Conservation (phyloP, 208 protist species). For the Wallacemonas sp. region DNA sequence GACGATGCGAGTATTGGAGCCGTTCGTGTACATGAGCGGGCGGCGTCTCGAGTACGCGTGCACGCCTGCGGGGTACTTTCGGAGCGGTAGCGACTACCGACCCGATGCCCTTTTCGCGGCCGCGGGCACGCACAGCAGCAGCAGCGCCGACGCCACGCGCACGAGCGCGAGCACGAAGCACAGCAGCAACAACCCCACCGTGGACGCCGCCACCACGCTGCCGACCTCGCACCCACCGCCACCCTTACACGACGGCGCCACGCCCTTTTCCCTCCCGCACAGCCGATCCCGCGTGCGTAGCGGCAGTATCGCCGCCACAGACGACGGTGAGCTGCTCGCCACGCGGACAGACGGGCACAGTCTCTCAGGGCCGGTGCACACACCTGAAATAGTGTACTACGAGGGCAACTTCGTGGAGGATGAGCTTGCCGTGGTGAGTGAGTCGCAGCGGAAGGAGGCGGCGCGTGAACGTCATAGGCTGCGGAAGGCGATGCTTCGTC, state of each 20-base stretch:
- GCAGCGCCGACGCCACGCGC: background rate
- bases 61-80: constrained; percentile 13
- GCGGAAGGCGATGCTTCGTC: constrained; percentile 16
- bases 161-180: background rate
- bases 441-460: background rate
- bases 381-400: background rate
- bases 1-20: constrained; percentile 21
- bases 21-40: constrained; percentile 7
- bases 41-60: constrained; percentile 15
- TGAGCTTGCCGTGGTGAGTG: background rate
- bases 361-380: background rate
- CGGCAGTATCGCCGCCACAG: background rate
- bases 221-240: background rate
- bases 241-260: background rate
- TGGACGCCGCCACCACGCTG: background rate
- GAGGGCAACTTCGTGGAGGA: constrained; percentile 7
- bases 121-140: background rate
- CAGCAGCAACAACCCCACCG: background rate
- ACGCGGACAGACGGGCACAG: no score
- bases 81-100: constrained; percentile 4
- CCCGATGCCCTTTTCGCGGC: background rate
- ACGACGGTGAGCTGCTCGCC: background rate
- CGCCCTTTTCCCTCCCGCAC: background rate
- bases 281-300: background rate
- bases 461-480: constrained; percentile 21